These are phyloP conservation scores for Auricularia sp. DNA, from an alignment of 768 basidiomycete species.

Conservation along the genomic window DNA sequence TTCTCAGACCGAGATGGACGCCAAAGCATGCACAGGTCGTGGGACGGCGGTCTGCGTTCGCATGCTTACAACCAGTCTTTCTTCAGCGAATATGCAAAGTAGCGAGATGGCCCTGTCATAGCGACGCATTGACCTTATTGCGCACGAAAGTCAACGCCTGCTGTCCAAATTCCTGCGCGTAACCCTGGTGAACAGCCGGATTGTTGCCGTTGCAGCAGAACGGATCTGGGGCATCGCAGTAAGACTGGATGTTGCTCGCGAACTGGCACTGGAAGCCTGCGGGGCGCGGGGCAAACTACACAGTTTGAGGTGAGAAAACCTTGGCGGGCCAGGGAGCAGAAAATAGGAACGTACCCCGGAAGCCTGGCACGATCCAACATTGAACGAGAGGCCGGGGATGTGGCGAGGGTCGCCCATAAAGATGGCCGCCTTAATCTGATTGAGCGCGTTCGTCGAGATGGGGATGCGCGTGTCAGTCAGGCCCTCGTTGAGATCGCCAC, in stretches of 20 bases:
- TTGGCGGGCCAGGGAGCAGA: background rate
- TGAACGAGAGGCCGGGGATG: background rate
- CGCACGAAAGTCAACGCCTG: conserved; percentile 1
- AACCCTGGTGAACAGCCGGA: conserved; percentile 4
- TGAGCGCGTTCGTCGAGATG: background rate
- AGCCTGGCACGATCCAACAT: background rate
- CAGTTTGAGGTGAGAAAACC: background rate
- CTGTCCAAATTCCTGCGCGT: conserved; percentile 3
- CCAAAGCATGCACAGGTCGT: no score
- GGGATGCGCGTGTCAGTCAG: background rate
- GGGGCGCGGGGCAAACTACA: conserved; percentile 4
- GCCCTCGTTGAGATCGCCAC: conserved; percentile 2
- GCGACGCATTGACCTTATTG: conserved; percentile 6
- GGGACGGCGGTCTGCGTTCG: no score
- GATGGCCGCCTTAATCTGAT: background rate
- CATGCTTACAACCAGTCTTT: no score
- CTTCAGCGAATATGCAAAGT: no score
- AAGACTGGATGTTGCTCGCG: conserved; percentile 3
- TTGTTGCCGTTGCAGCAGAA: conserved; percentile 9
- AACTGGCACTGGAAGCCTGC: conserved; percentile 1
- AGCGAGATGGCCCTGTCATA: no score
- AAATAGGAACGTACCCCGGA: background rate
- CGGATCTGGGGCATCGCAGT: conserved; percentile 5
- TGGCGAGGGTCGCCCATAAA: conserved; percentile 4
- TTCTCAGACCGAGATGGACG: no score